These are phyloP conservation scores for Fusarium pininemorale DNA, from an alignment of 2,329 filamentous ascomycete genomes.

Conservation along the genomic window DNA sequence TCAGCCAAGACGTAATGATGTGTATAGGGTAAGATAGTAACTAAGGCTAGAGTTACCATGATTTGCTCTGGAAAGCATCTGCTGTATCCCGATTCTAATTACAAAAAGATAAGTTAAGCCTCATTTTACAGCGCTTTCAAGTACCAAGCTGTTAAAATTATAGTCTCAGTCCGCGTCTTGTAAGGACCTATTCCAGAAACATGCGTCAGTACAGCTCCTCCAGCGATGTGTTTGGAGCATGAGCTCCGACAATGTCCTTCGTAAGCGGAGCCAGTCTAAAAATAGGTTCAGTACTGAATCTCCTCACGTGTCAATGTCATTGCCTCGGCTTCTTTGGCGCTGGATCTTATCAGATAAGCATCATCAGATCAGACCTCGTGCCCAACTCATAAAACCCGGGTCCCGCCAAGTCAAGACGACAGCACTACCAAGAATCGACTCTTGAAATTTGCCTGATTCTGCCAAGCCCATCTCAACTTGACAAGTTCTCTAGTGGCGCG, in stretches of 20 bases:
- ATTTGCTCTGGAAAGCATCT: background rate
- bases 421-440: background rate
- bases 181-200: accelerated
- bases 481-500: background rate
- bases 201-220: too few relatives aligned
- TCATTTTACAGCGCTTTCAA: background rate
- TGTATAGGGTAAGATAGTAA: background rate
- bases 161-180: background rate
- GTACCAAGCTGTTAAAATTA: accelerated
- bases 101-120: accelerated
- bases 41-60: background rate
- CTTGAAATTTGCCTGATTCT: background rate
- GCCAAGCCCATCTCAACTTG: background rate
- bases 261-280: background rate
- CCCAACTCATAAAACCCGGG: background rate
- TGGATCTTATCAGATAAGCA: background rate
- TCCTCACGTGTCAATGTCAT: background rate
- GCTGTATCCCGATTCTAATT: accelerated
- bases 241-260: accelerated
- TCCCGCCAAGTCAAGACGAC: background rate
- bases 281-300: accelerated
- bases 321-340: background rate
- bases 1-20: accelerated
- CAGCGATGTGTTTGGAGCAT: background rate
- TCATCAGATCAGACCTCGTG: background rate